These are phyloP conservation scores for Pseudocercospora cruenta DNA, from an alignment of 2,329 filamentous ascomycete genomes.

Conservation along the genomic window DNA sequence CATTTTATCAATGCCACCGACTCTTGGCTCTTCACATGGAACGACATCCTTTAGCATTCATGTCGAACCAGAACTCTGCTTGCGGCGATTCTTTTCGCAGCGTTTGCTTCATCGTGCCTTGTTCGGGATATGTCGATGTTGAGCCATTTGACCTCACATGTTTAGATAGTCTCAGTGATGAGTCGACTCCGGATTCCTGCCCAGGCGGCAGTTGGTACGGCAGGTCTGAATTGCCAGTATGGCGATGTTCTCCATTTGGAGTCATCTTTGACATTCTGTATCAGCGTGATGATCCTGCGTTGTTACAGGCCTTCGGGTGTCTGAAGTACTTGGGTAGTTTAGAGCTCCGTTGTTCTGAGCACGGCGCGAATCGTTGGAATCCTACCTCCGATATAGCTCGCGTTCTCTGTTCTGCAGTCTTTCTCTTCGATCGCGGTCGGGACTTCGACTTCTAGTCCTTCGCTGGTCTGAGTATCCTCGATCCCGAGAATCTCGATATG, in stretches of 20 bases:
- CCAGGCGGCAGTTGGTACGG: background rate
- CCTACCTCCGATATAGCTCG: constrained; percentile 40
- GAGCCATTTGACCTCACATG: background rate
- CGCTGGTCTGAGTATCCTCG: constrained; percentile 32
- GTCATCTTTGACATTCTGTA: background rate
- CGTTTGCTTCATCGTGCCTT: background rate
- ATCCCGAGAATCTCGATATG: constrained; percentile 27
- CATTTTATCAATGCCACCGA: background rate
- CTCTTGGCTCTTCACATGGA: background rate
- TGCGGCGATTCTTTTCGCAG: background rate
- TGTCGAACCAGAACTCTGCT: background rate
- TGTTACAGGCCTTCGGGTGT: no score
- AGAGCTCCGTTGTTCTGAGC: background rate
- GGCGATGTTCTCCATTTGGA: background rate
- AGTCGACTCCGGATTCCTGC: background rate
- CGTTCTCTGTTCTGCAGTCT: constrained; percentile 42
- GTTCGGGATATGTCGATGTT: background rate
- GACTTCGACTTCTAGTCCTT: constrained; percentile 38
- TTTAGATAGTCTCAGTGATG: background rate
- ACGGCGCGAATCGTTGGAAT: background rate
- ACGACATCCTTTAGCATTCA: background rate
- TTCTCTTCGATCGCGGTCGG: constrained; percentile 34
- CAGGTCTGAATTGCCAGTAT: background rate
- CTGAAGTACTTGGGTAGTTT: background rate
- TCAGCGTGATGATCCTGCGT: no score